Evolutionary conservation across 2,329 filamentous ascomycete species (phyloP).

Genomic region (Sporothrix brunneoviolacea): DNA sequence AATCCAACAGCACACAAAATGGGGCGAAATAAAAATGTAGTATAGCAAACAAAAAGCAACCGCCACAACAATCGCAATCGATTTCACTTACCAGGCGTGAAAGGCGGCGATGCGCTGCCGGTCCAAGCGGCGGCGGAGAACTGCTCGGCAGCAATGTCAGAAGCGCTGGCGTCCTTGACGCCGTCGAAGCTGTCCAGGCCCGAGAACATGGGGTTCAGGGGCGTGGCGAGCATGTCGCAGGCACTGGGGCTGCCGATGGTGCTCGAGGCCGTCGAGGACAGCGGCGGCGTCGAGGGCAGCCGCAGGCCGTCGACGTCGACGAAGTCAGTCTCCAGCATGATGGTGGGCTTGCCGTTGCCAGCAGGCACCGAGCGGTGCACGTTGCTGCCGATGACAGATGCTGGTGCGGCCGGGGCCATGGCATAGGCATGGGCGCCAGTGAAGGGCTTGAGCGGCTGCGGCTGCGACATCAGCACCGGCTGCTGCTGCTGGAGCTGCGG

Average conservation of each 20-base stretch:
- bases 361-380: constrained; percentile 69
- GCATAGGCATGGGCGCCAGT: constrained; percentile 38
- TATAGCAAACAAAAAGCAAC: constrained; percentile 5
- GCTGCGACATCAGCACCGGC: constrained; percentile 9
- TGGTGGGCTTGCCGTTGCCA: constrained; percentile 68
- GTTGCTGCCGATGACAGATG: constrained; percentile 35
- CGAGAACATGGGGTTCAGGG: constrained; percentile 73
- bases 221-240: constrained; percentile 73
- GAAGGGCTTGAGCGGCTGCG: constrained; percentile 45
- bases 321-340: constrained; percentile 73
- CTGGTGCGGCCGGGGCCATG: constrained; percentile 35
- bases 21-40: constrained; percentile 7
- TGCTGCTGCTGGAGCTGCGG: constrained; percentile 29
- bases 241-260: constrained; percentile 78
- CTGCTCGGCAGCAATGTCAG: constrained; percentile 63
- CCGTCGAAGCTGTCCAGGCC: constrained; percentile 59
- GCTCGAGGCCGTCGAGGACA: constrained; percentile 72
- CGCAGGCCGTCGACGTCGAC: constrained; percentile 55
- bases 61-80: not conserved
- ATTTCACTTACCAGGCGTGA: constrained; percentile 73
- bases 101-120: constrained; percentile 69
- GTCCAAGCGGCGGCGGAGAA: constrained; percentile 71
- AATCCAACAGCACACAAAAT: not conserved
- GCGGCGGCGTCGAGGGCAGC: constrained; percentile 78
- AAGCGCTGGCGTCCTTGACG: constrained; percentile 65